Evolutionary conservation across 345 rosid species (phyloP), one percentile per base, ranked within the genome.

Genomic region (Lumnitzera racemosa): DNA sequence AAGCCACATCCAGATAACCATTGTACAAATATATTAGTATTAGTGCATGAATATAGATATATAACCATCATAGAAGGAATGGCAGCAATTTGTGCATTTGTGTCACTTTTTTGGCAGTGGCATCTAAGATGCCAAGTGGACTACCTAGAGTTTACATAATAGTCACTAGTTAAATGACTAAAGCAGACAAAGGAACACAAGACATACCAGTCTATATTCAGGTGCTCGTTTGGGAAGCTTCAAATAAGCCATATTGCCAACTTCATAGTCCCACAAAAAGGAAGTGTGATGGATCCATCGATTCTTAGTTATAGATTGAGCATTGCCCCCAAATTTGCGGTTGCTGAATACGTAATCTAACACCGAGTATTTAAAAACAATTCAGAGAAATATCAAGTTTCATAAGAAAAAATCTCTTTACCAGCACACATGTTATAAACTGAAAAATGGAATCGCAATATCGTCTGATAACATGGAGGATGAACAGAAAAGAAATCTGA

Each of bases 251-350:
- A 88, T 89, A 75, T 84, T 89, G 57, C 65, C 65, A 31, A 56
- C 78, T 53, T 75, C 69, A 47, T 80, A 91, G 67, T 91, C 95
- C 95, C 92, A 91, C 46, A 89, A 47, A 62, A 86, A 89, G 8
- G 98, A 91, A 4, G 96, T 89, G 67, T 91, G 98, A 69, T 88
- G 96, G 63, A 86, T 76, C 95, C 95, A 89, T 47, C 91, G 74
- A 59, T 51, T 77, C 76, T 73, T 89, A 11, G 75, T 84, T 49
- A 91, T 86, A 8, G 95, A 88, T 47, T 91, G 95, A 50, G 96
- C 92, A 71, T 91, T 91, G 52, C 96, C 96, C 58, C 92, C 98
- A 66, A 91, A 89, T 51, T 91, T 91, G 56, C 54, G 79, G 63
- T 84, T 68, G 47, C 89, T 90, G 56, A 89, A 91, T 2, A 83